Base-by-base conservation (phyloP, 129 eudicot species). In the Centella asiatica region DNA sequence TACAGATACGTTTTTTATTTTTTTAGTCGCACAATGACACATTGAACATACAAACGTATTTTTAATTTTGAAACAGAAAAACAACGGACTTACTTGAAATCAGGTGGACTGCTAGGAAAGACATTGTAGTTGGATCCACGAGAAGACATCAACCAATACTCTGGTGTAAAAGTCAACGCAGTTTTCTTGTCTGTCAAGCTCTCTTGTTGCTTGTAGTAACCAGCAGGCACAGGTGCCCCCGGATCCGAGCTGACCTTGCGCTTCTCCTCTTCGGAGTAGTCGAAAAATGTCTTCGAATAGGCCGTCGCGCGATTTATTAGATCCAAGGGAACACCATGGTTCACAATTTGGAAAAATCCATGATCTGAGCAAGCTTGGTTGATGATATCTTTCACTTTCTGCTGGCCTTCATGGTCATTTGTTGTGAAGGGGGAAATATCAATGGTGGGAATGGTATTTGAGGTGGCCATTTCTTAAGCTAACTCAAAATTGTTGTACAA, bases 311-410 rank as follows among this genome's bases (percentile, higher is more conserved):
- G 74, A 69, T 33, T 60, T 72, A 72, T 67, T 1, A 78, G 70
- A 24, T 81, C 80, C 25, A 74, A 60, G 25, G 87, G 87, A 0
- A 81, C 73, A 32, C 87, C 87, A 32, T 78, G 84, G 75, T 82
- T 82, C 39, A 72, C 75, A 24, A 78, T 66, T 44, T 78, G 84
- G 54, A 82, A 82, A 44, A 75, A 78, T 11, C 88, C 84, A 32
- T 78, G 78, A 4, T 75, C 71, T 1, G 34, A 19, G 26, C 87
- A 81, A 25, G 83, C 81, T 67, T 74, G 40, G 7, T 56, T 32
- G 40, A 77, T 77, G 1, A 40, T 39, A 6, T 78, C 74, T 64
- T 47, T 78, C 1, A 65, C 74, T 55, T 51, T 72, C 44, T 68
- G 44, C 72, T 64, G 67, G 44, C 72, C 79, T 13, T 57, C 67